Evolutionary conservation across 31 red algal genomes (phyloP), one percentile per base, ranked within the genome.

Genomic region (Odonthalia washingtoniensis): DNA sequence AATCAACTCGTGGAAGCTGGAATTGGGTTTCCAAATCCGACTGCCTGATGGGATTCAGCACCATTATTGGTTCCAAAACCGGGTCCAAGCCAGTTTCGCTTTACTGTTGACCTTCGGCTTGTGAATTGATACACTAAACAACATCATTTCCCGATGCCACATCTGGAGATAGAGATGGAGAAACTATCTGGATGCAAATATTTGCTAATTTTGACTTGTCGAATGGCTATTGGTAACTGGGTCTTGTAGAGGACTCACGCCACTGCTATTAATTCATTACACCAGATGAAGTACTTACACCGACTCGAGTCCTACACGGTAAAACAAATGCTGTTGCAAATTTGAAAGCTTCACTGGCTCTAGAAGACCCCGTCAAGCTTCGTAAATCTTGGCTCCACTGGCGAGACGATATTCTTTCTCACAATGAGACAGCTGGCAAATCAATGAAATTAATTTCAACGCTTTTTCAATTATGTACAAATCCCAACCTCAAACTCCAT

Each of bases 241-340:
- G 14, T 24, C 16, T 72, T 12, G 68, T 16, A 16, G 28, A 24
- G 14, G 14, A 32, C 17, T 72, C 68, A 24, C 68, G 31, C 14
- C 17, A 72, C 14, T 72, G 68, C 68, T 28, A 72, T 16, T 72
- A 26, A 16, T 32, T 72, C 68, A 30, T 72, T 16, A 35, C 68
- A 24, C 68, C 68, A 16, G 24, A 32, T 61, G 68, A 28, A 72
- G 28, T 16, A 24, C 31, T 32, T 35, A 72, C 68, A 28, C 68
- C 68, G 31, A 72, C 24, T 72, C 68, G 14, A 16, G 68, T 72
- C 14, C 68, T 72, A 26, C 68, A 72, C 28, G 68, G 68, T 28
- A 72, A 14, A 16, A 72, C 14, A 30, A 72, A 72, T 30, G 68
- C 68, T 28, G 32, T 35, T 12, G 32, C 68, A 24, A 14, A 72